Conservation (phyloP, 2,329 filamentous ascomycete genomes). For the Diaporthe citriasiana region DNA sequence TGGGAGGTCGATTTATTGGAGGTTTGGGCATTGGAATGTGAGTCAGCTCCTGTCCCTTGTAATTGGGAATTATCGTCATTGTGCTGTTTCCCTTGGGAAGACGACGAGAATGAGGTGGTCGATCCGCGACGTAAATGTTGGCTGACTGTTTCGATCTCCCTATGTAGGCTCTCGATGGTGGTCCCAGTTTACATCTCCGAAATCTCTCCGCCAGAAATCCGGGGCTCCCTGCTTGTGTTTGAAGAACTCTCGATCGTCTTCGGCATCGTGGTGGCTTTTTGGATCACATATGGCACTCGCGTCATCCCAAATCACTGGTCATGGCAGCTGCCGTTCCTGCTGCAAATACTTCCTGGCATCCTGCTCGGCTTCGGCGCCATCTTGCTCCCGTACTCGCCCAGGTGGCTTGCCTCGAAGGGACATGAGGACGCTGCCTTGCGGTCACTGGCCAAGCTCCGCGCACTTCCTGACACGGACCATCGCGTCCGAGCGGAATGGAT, state of each 20-base stretch:
- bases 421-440: conserved; percentile 63
- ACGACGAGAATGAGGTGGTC: background rate
- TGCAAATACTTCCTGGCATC: conserved; percentile 55
- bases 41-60: background rate
- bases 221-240: conserved; percentile 51
- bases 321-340: conserved; percentile 58
- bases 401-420: conserved; percentile 64
- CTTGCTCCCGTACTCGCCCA: conserved; percentile 67
- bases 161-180: conserved; percentile 62
- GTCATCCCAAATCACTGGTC: conserved; percentile 49
- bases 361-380: conserved; percentile 53
- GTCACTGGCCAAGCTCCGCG: conserved; percentile 62
- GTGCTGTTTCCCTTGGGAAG: background rate
- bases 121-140: background rate
- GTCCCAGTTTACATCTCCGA: conserved; percentile 49
- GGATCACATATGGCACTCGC: conserved; percentile 47
- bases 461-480: conserved; percentile 57
- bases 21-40: conserved; percentile 63
- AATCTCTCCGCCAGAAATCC: conserved; percentile 48
- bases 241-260: conserved; percentile 51
- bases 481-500: conserved; percentile 62
- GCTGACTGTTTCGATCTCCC: background rate
- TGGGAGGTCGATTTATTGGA: conserved; percentile 69
- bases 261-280: conserved; percentile 50
- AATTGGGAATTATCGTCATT: background rate